Evolutionary conservation across 257 asterid species (phyloP).

Genomic region (Solanum ossicruentum): DNA sequence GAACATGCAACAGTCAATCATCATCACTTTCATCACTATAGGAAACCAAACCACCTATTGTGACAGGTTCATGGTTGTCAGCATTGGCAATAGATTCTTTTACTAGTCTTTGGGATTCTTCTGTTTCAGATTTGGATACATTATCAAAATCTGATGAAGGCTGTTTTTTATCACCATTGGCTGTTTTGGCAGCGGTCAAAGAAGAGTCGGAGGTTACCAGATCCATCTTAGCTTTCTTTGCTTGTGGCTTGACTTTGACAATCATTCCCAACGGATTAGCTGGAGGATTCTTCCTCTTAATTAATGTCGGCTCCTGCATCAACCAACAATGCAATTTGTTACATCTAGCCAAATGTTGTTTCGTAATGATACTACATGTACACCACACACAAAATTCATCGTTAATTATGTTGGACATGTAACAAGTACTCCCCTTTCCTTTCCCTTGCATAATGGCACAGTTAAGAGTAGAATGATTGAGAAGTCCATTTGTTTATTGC

Average conservation of each 20-base stretch:
- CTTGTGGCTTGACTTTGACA: conserved; percentile 66
- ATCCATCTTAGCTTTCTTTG: conserved; percentile 63
- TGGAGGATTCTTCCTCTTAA: conserved; percentile 36
- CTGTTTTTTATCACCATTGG: conserved; percentile 1
- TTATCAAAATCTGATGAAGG: neutral
- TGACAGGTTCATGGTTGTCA: conserved; percentile 4
- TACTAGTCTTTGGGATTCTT: neutral
- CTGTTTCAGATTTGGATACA: neutral
- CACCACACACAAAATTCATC: neutral
- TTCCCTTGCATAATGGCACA: neutral
- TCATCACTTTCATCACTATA: conserved; percentile 91
- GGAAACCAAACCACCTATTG: conserved; percentile 44
- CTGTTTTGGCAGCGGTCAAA: neutral
- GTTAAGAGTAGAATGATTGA: neutral
- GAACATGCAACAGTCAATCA: conserved; percentile 22
- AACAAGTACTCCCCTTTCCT: neutral
- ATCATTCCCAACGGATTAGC: conserved; percentile 37
- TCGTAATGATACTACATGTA: neutral
- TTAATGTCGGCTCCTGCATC: conserved; percentile 34
- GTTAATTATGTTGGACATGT: neutral
- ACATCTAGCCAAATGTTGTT: neutral
- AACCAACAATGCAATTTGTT: neutral
- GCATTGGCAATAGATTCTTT: neutral
- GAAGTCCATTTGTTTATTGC: neutral
- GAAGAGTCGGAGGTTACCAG: conserved; percentile 9